Evolutionary conservation across 2,329 filamentous ascomycete genomes (phyloP).

Genomic region (Colletotrichum falcatum): DNA sequence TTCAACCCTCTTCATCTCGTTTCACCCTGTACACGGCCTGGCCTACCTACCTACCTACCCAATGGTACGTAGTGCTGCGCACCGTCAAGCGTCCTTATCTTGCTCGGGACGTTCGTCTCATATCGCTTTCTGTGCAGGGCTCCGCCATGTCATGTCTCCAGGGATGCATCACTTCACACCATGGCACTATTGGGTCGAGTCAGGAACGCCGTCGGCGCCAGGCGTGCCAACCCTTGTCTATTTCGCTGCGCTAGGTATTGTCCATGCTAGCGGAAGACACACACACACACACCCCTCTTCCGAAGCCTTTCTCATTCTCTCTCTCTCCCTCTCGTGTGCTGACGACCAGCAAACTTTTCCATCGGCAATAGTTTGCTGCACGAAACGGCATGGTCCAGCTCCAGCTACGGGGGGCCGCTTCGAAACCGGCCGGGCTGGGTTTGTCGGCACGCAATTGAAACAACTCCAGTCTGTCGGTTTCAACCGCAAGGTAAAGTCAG

Average conservation of each 20-base stretch:
- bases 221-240: slow-evolving; percentile 9
- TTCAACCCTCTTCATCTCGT: neutral
- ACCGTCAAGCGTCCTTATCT: slow-evolving; percentile 9
- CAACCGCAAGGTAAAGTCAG: neutral
- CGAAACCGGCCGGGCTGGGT: neutral
- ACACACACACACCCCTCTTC: neutral
- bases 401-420: neutral
- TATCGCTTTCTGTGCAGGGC: slow-evolving; percentile 11
- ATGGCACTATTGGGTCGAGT: slow-evolving; percentile 2
- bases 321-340: neutral
- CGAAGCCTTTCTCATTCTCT: neutral
- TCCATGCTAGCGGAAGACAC: neutral
- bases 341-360: slow-evolving; percentile 6
- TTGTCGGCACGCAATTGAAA: slow-evolving; percentile 7
- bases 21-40: neutral
- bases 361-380: slow-evolving; percentile 1
- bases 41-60: neutral
- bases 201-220: slow-evolving; percentile 11
- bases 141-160: slow-evolving; percentile 4
- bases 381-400: neutral
- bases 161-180: slow-evolving; percentile 1
- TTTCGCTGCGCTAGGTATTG: neutral
- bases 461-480: neutral
- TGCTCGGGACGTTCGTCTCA: slow-evolving; percentile 39
- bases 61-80: neutral